Base-by-base conservation (phyloP, 2,329 filamentous ascomycete genomes). In the Colletotrichum chlorophyti region DNA sequence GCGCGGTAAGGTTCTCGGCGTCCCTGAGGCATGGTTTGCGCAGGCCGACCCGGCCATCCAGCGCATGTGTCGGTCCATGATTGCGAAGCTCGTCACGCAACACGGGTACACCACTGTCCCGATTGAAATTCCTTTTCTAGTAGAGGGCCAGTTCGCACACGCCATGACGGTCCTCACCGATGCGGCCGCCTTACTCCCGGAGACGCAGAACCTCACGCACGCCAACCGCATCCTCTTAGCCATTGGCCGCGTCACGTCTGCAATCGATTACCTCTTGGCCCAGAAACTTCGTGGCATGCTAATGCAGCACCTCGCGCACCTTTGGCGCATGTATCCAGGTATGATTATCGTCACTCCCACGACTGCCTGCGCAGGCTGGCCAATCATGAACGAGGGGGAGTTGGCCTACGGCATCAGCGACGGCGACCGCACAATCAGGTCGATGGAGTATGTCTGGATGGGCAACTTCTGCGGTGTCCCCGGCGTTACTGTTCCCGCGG, bases 91-190 rank as follows among this genome's bases (percentile, higher is more conserved):
- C 3, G 80, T 77, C 12, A 65, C 71, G 3, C 71, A 80, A 14
- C 72, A 80, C 14, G 82, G 79, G 38, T 89, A 89, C 69, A 70
- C 70, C 14, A 67, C 80, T 2, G 73, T 88, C 3, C 76, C 83
- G 31, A 82, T 89, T 59, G 74, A 76, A 4, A 81, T 89, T 45
- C 86, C 87, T 0, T 78, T 85, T 23, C 64, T 85, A 1, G 68
- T 79, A 10, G 82, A 91, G 65, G 89, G 87, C 19, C 89, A 92
- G 70, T 80, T 85, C 17, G 89, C 90, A 0, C 90, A 93, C 70
- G 87, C 88, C 19, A 72, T 93, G 61, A 91, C 90, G 1, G 90
- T 93, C 61, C 82, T 93, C 50, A 81, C 83, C 7, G 90, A 93
- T 37, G 79, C 72, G 1, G 73, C 79, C 2, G 76, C 78, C 1